These are phyloP conservation scores for Vaccinium vitisidaea DNA, from an alignment of 148 eudicot genomes.

Conservation along the genomic window DNA sequence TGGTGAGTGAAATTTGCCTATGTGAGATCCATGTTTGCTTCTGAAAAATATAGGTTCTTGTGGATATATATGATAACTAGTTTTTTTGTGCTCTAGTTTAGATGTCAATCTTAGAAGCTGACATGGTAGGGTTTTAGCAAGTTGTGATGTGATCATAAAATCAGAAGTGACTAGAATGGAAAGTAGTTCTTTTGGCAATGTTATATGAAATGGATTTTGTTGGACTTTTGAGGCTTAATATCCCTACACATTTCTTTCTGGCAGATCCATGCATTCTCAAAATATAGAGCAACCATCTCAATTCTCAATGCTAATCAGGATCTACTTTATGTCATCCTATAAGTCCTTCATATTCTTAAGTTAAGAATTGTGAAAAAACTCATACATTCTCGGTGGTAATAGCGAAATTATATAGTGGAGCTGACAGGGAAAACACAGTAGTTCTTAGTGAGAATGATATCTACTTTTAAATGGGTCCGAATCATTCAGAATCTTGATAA, in stretches of 20 bases:
- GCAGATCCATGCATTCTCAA: not conserved
- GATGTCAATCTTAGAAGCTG: not conserved
- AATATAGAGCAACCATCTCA: not conserved
- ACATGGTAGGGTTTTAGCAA: conserved; percentile 1
- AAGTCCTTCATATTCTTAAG: not conserved
- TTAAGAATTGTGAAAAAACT: not conserved
- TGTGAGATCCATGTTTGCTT: conserved; percentile 10
- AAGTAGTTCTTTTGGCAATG: not conserved
- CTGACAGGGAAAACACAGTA: not conserved
- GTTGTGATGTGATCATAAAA: not conserved
- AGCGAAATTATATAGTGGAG: not conserved
- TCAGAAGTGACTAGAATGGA: not conserved
- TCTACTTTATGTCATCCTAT: not conserved
- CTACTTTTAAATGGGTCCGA: conserved; percentile 1
- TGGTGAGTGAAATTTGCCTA: conserved; percentile 38
- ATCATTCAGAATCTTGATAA: not conserved
- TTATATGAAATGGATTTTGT: not conserved
- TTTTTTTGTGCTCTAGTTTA: not conserved
- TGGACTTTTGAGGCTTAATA: not conserved
- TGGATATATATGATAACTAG: not conserved
- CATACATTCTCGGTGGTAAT: not conserved
- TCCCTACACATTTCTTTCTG: not conserved
- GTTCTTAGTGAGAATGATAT: not conserved
- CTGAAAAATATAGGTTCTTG: not conserved
- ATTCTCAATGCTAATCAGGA: conserved; percentile 2